Conservation (phyloP, 1,284 basidiomycete genomes). For the Flammula alnicola region DNA sequence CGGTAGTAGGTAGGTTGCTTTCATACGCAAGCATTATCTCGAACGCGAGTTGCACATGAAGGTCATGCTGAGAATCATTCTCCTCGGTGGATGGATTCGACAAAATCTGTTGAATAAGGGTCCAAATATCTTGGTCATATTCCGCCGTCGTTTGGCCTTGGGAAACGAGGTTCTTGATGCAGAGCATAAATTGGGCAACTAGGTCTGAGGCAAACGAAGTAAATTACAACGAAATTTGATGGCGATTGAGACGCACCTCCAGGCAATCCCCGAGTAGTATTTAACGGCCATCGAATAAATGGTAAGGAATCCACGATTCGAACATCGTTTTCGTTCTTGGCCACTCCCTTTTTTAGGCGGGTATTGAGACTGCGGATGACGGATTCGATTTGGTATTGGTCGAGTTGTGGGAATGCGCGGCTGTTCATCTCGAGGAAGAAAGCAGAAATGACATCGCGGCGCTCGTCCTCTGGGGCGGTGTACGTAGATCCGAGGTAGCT, state of each 20-base stretch:
- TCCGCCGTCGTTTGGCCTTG: slow-evolving; percentile 3
- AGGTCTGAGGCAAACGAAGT: slow-evolving; percentile 4
- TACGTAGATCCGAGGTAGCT: not conserved
- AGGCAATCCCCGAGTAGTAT: slow-evolving; percentile 2
- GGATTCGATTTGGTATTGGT: slow-evolving; percentile 14
- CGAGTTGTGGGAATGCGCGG: slow-evolving; percentile 15
- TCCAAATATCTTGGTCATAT: slow-evolving; percentile 9
- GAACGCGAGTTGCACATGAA: slow-evolving; percentile 11
- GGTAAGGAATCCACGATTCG: slow-evolving; percentile 3
- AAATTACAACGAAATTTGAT: not conserved
- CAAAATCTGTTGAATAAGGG: slow-evolving; percentile 8
- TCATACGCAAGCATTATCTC: slow-evolving; percentile 14
- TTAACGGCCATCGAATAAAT: slow-evolving; percentile 13
- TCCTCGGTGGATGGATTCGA: slow-evolving; percentile 9
- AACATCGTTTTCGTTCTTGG: not conserved
- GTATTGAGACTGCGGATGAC: slow-evolving; percentile 14
- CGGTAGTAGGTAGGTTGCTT: not conserved
- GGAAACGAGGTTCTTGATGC: slow-evolving; percentile 7
- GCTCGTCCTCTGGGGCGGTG: slow-evolving; percentile 6
- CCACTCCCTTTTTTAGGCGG: slow-evolving; percentile 2
- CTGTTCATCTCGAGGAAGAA: slow-evolving; percentile 18
- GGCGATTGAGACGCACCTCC: not conserved
- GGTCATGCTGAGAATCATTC: slow-evolving; percentile 1
- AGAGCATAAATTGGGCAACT: slow-evolving; percentile 12
- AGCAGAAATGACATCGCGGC: slow-evolving; percentile 11